Base-by-base conservation (phyloP, 257 asterid genomes). In the Lithospermum erythrorhizon region DNA sequence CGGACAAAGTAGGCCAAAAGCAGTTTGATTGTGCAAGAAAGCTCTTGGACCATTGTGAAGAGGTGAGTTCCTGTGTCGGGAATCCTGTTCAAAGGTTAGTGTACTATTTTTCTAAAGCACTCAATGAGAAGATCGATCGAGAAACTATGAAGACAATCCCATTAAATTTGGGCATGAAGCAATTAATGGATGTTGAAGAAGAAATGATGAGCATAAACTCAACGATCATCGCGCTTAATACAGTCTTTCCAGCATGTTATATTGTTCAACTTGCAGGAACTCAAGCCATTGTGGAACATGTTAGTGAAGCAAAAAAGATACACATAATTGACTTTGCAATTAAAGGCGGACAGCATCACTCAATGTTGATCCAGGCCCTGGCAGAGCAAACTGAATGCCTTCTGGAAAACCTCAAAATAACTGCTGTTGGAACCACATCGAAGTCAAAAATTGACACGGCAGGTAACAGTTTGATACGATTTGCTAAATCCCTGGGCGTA, bases 361-460 rank as follows among this genome's bases (percentile, higher is more conserved):
- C 71, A 18, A 63, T 75, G n/a, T 53, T 86, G 71, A 83, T 86
- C 74, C 93, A 86, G 65, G 91, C 84, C 45, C 79, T 86, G 5
- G 76, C 69, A 20, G 65, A 69, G 32, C 45, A 64, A 58, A 63
- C 21, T 25, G 75, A 67, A 48, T 25, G 24, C 25, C 76, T 70
- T 16, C 10, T 79, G 7, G 75, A 81, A 23, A 70, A 56, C 68
- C 81, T 83, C 20, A 83, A 69, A 78, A 67, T 83, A 49, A 83
- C 84, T 16, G 82, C 86, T 22, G 59, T 83, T 0, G 82, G 81
- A 27, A 74, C 61, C 3, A 56, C 57, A 20, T 57, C 70, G 0
- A 77, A 55, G 55, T 61, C 35, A n/a, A 66, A 68, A n/a, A 58
- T 83, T n/a, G 83, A 83, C 68, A 81, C 71, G 29, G 76, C 86